Evolutionary conservation across 768 basidiomycete species (phyloP).

Genomic region (Serendipita sp.): DNA sequence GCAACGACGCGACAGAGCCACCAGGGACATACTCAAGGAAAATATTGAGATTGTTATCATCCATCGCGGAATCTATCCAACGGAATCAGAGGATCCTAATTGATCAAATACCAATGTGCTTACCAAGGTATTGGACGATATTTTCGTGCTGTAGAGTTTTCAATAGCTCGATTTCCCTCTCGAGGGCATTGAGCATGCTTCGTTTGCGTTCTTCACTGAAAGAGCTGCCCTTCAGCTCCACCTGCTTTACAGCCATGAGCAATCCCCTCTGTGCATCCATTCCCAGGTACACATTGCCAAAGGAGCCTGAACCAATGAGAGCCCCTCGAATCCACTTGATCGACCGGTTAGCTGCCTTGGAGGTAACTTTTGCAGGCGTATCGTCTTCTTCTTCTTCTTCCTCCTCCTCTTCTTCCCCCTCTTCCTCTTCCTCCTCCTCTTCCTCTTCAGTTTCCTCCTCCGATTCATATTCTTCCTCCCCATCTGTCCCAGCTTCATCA

Average conservation of each 20-base stretch:
- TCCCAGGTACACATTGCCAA: slow-evolving; percentile 88
- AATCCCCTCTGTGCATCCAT: slow-evolving; percentile 85
- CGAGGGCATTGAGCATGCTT: slow-evolving; percentile 80
- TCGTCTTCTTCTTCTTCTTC: slow-evolving; percentile 32
- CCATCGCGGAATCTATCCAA: slow-evolving; percentile 72
- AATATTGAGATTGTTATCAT: slow-evolving; percentile 83
- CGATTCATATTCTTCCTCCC: slow-evolving; percentile 29
- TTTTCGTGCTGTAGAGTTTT: slow-evolving; percentile 88
- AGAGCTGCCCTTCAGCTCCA: slow-evolving; percentile 69
- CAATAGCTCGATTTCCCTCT: slow-evolving; percentile 86
- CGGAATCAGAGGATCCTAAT: neutral
- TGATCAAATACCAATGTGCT: slow-evolving; percentile 18
- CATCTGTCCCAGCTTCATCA: slow-evolving; percentile 24
- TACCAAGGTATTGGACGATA: slow-evolving; percentile 96
- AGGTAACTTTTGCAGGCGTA: slow-evolving; percentile 24
- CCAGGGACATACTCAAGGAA: slow-evolving; percentile 96
- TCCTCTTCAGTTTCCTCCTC: slow-evolving; percentile 22
- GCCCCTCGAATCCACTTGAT: slow-evolving; percentile 97
- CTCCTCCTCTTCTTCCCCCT: slow-evolving; percentile 28
- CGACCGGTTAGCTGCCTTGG: slow-evolving; percentile 32
- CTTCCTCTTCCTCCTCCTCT: slow-evolving; percentile 20
- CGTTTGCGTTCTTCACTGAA: slow-evolving; percentile 87
- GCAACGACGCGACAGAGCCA: slow-evolving; percentile 77
- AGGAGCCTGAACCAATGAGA: slow-evolving; percentile 86
- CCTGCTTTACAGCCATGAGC: slow-evolving; percentile 96